Evolutionary conservation across 2,329 filamentous ascomycete species (phyloP).

Genomic region (Biscogniauxia marginata): DNA sequence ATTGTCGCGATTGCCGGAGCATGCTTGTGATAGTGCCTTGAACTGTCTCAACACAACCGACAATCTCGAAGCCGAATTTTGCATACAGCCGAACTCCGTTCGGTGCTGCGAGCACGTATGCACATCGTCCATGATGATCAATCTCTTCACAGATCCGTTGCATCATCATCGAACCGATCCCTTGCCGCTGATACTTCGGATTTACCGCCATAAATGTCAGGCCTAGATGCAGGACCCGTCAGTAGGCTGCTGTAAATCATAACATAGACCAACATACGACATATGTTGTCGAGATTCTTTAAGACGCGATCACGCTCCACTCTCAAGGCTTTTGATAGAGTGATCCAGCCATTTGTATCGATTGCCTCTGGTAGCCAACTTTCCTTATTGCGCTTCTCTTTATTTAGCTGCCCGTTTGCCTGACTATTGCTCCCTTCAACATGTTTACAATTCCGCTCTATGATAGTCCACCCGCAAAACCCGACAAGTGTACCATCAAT

Average conservation of each 20-base stretch:
- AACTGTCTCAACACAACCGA: conserved; percentile 16
- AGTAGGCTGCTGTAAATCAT: conserved; percentile 9
- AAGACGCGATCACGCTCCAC: conserved; percentile 13
- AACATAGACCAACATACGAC: conserved; percentile 13
- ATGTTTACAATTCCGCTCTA: conserved; percentile 9
- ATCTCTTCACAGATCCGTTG: conserved; percentile 17
- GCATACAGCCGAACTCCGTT: conserved; percentile 17
- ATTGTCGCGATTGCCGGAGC: conserved; percentile 14
- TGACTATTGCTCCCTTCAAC: conserved; percentile 1
- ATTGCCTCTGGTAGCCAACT: conserved; percentile 10
- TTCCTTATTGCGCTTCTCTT: conserved; percentile 10
- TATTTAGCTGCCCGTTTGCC: conserved; percentile 8
- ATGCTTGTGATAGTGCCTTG: conserved; percentile 19
- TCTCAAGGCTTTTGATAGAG: conserved; percentile 13
- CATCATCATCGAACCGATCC: conserved; percentile 20
- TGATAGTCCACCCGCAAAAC: conserved; percentile 19
- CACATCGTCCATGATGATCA: conserved; percentile 17
- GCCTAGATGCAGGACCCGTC: conserved; percentile 13
- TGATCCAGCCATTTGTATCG: conserved; percentile 13
- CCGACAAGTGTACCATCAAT: conserved; percentile 13
- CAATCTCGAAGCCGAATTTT: conserved; percentile 20
- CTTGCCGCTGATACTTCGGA: conserved; percentile 17
- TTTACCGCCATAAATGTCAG: conserved; percentile 18
- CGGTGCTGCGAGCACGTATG: conserved; percentile 20
- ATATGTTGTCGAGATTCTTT: conserved; percentile 15